Percentiles rank a stretch among this genome's conserved stretches.
Conservation (phyloP, 495 filamentous ascomycete species). For the Lasiosphaeria ovina region DNA sequence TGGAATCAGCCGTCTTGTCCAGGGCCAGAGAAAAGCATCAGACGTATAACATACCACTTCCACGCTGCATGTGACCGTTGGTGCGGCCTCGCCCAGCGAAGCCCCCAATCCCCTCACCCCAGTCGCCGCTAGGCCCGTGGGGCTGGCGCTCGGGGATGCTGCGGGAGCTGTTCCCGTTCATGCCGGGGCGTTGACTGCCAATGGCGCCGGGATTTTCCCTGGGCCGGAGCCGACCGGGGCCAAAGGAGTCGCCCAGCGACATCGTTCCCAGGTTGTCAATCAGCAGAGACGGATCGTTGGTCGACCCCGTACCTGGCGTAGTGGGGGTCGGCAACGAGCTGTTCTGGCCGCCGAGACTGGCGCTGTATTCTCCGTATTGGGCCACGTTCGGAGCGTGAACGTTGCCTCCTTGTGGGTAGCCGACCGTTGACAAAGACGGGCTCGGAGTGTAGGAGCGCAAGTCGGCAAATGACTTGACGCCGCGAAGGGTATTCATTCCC, state of each 20-base stretch:
- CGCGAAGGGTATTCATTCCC: slow-evolving; percentile 57
- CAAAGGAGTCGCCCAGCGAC: slow-evolving; percentile 65
- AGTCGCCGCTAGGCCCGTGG: slow-evolving; percentile 73
- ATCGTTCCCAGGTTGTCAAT: slow-evolving; percentile 55
- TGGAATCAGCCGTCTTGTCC: not conserved
- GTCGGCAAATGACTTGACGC: slow-evolving; percentile 95
- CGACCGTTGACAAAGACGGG: slow-evolving; percentile 76
- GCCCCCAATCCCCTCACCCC: slow-evolving; percentile 58
- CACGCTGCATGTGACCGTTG: slow-evolving; percentile 77
- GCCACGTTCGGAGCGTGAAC: slow-evolving; percentile 60
- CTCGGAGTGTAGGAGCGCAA: slow-evolving; percentile 93
- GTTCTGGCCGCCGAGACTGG: slow-evolving; percentile 34
- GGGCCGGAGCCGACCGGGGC: slow-evolving; percentile 45
- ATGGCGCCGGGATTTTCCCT: slow-evolving; percentile 66
- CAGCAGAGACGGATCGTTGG: slow-evolving; percentile 56
- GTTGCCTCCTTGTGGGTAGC: slow-evolving; percentile 36
- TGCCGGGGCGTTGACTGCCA: slow-evolving; percentile 77
- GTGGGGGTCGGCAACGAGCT: slow-evolving; percentile 38
- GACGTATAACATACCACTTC: slow-evolving; percentile 61
- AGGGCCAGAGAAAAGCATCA: not conserved
- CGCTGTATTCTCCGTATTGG: slow-evolving; percentile 48
- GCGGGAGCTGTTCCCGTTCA: slow-evolving; percentile 60
- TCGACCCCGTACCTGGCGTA: slow-evolving; percentile 57
- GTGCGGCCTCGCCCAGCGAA: slow-evolving; percentile 64
- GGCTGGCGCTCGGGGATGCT: slow-evolving; percentile 80